These are phyloP conservation scores for Strobilomyces confusus DNA, from an alignment of 768 basidiomycete species.

Conservation along the genomic window DNA sequence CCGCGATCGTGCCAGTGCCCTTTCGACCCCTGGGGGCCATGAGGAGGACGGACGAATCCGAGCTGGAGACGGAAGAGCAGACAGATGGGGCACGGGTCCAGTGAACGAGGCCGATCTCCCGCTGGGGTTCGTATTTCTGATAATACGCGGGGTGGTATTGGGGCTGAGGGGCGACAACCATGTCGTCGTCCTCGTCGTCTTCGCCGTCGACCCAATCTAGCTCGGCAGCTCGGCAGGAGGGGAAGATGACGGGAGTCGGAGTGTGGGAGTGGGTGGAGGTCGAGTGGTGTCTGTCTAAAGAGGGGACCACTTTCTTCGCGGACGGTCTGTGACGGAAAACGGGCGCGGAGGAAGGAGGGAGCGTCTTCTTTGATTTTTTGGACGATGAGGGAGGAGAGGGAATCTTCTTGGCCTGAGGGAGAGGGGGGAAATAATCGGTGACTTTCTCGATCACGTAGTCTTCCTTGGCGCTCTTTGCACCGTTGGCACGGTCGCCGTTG, in stretches of 20 bases:
- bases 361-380: slow-evolving; percentile 21
- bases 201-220: slow-evolving; percentile 27
- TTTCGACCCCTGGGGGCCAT: slow-evolving; percentile 26
- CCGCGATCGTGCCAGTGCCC: slow-evolving; percentile 4
- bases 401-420: slow-evolving; percentile 18
- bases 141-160: slow-evolving; percentile 14
- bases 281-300: slow-evolving; percentile 12
- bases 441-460: slow-evolving; percentile 27
- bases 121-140: slow-evolving; percentile 14
- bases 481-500: slow-evolving; percentile 23
- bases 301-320: slow-evolving; percentile 4
- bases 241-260: slow-evolving; percentile 31
- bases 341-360: slow-evolving; percentile 10
- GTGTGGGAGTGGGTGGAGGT: slow-evolving; percentile 27
- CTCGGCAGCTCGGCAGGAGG: slow-evolving; percentile 29
- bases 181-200: slow-evolving; percentile 19
- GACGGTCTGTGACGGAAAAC: slow-evolving; percentile 10
- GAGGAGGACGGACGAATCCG: slow-evolving; percentile 28
- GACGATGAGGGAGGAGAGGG: not conserved
- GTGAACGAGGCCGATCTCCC: slow-evolving; percentile 3
- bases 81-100: slow-evolving; percentile 20
- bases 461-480: slow-evolving; percentile 26
- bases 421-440: slow-evolving; percentile 28
- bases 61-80: slow-evolving; percentile 22
- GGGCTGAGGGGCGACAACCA: slow-evolving; percentile 17